Base-by-base conservation (phyloP, 148 eudicot species). In the Heliamphora exappendiculata region DNA sequence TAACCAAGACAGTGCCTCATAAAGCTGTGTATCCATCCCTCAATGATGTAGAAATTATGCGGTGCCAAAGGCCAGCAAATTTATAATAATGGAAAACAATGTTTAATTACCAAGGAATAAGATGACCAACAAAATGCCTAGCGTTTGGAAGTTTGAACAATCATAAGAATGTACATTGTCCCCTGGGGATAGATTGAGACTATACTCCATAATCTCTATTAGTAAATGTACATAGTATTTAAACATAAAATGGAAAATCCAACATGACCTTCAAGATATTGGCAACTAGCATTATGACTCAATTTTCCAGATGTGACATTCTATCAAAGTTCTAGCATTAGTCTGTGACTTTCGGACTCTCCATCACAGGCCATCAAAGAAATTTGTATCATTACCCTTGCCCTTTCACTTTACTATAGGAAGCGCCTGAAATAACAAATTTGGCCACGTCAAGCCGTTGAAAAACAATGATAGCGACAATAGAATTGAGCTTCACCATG, bases 401-500 rank as follows among this genome's bases (percentile, higher is more conserved):
- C 20, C 28, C 50, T 47, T 44, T 1, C 24, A 37, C 10, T 17
- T 2, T 29, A 34, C 2, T 33, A 55, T 33, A 24, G 50, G 54
- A 41, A 58, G 36, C 58, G 33, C 3, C 4, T 5, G 50, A 41
- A 62, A 20, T 49, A 13, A 20, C 17, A 7, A 58, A 42, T 24
- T n/a, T 59, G 50, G 55, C 72, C 55, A 45, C n/a, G 14, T 24
- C 22, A 12, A 49, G 47, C 14, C 11, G 7, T 19, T 66, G 24
- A 36, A 34, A 51, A 22, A 13, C 1, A 33, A 13, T 17, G 19
- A 26, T 45, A 76, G 19, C 20, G 37, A 22, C 44, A 75, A 50
- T 1, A 75, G 70, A 42, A 64, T 42, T 16, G 49, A 42, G 67
- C 24, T 50, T 84, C 80, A 94, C 98, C 95, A 83, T 85, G 75